Conservation (phyloP, 2,329 filamentous ascomycete species). For the Colletotrichum theobromicola region DNA sequence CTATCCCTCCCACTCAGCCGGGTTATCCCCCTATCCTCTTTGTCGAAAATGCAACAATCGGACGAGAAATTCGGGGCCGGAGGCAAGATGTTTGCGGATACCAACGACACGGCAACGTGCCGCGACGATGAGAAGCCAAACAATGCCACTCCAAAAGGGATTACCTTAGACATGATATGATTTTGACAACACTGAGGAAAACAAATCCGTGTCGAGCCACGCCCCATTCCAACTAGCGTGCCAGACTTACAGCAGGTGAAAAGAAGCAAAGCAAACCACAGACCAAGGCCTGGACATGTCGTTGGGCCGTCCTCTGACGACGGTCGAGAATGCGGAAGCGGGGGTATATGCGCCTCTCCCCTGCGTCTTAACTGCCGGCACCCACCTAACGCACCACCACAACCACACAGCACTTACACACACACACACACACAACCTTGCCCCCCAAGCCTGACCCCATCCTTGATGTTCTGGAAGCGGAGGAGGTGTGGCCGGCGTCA, state of each 20-base stretch:
- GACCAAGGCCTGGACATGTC: background rate
- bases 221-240: background rate
- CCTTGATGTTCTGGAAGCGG: background rate
- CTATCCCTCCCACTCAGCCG: background rate
- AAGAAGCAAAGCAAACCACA: background rate
- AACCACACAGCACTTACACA: background rate
- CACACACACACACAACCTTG: background rate
- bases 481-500: background rate
- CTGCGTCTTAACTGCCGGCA: conserved; percentile 22
- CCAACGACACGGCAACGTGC: background rate
- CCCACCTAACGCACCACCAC: background rate
- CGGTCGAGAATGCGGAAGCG: background rate
- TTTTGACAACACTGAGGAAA: background rate
- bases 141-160: background rate
- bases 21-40: background rate
- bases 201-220: background rate
- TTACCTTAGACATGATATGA: background rate
- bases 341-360: conserved; percentile 15
- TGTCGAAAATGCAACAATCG: background rate
- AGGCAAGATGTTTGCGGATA: background rate
- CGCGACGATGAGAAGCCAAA: background rate
- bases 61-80: background rate
- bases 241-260: background rate
- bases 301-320: background rate
- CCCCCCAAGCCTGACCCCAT: background rate